Evolutionary conservation across 768 basidiomycete genomes (phyloP).

Genomic region (Hericium erinaceus): DNA sequence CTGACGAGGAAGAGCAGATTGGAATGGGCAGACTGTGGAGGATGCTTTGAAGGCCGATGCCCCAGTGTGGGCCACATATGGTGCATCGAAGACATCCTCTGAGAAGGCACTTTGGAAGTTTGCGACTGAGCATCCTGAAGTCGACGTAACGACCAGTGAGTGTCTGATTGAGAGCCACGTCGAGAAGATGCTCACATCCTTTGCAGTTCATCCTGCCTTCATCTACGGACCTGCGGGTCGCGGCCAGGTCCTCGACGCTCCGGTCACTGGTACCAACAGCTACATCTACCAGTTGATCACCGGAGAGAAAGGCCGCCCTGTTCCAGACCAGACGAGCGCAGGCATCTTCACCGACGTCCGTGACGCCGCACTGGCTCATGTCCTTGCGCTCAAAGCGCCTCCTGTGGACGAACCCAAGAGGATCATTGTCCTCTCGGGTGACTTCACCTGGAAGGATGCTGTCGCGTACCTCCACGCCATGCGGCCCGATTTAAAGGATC

Average conservation of each 20-base stretch:
- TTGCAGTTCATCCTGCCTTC: conserved; percentile 20
- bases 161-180: neutral
- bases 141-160: conserved; percentile 9
- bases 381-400: conserved; percentile 15
- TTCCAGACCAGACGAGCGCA: conserved; percentile 11
- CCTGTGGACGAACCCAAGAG: conserved; percentile 7
- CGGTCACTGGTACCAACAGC: conserved; percentile 15
- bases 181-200: neutral
- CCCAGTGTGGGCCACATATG: conserved; percentile 14
- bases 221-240: conserved; percentile 18
- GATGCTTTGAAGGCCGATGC: conserved; percentile 16
- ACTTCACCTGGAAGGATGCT: too few relatives aligned
- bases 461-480: neutral
- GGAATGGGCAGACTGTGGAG: conserved; percentile 24
- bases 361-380: conserved; percentile 20
- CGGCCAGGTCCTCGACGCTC: conserved; percentile 12
- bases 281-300: conserved; percentile 18
- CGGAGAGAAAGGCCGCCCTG: conserved; percentile 10
- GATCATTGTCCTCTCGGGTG: too few relatives aligned
- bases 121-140: neutral
- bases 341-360: conserved; percentile 16
- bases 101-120: neutral
- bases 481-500: conserved; percentile 12
- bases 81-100: neutral
- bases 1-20: conserved; percentile 18